Percentiles rank a stretch among this genome's conserved stretches.
Conservation (phyloP, 2,329 filamentous ascomycete genomes). For the Aspergillus melleus region DNA sequence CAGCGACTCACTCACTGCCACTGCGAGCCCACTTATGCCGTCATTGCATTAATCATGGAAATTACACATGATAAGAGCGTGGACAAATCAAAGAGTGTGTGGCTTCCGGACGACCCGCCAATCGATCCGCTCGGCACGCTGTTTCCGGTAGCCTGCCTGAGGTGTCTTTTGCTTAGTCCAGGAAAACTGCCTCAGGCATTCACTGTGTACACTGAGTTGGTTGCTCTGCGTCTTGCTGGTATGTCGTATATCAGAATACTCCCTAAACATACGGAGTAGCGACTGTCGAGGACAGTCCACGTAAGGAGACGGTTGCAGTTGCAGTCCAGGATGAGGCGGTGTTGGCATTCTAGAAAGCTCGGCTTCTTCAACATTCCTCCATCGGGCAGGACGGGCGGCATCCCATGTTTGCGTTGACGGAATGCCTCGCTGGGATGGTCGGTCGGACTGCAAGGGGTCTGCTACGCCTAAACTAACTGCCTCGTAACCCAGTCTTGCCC, state of each 20-base stretch:
- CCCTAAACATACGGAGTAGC: no score
- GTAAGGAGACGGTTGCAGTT: not conserved
- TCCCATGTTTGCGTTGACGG: not conserved
- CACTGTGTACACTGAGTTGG: no score
- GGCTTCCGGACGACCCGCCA: conserved; percentile 9
- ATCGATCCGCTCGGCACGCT: conserved; percentile 24
- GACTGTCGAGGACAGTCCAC: no score
- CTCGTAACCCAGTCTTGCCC: no score
- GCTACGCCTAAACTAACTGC: no score
- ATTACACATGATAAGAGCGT: not conserved
- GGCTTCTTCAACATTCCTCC: not conserved
- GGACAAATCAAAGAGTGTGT: not conserved
- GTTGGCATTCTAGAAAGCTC: not conserved
- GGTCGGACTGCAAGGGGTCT: not conserved
- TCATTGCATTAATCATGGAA: conserved; percentile 7
- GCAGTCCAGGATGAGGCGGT: not conserved
- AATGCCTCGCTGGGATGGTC: not conserved
- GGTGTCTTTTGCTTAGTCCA: no score
- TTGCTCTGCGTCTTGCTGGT: no score
- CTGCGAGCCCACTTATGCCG: not conserved
- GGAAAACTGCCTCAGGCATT: not conserved
- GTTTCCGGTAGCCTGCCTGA: conserved; percentile 14
- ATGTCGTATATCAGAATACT: no score
- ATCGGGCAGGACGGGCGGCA: not conserved
- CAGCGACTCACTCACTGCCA: not conserved